Evolutionary conservation across 1,139 yeast species (phyloP), one percentile per base, ranked within the genome.

Genomic region (Zygosaccharomyces pseudobailii): DNA sequence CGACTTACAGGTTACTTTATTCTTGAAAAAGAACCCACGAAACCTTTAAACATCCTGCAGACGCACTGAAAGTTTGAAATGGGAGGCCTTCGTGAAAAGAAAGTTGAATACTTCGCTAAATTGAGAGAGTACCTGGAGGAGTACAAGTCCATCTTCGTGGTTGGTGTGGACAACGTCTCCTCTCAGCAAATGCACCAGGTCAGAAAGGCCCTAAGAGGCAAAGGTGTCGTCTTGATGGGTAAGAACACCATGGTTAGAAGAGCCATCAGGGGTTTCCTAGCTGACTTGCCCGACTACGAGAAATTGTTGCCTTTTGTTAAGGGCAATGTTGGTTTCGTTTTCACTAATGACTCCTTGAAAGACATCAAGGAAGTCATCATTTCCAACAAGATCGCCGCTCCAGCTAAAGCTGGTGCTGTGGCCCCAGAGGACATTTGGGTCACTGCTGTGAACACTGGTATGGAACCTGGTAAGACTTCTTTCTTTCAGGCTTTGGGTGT

Each of bases 401-500:
- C 99, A 76, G 99, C 99, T 69, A 90, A 90, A 80, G 95, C 98
- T 63, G 98, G 98, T 89, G 98, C 97, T 71, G 72, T 89, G 72
- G 97, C 99, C 69, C 98, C 97, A 75, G 84, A 75, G 73, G 97
- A 90, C 71, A 97, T 92, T 70, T 87, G 83, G 84, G 86, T 92
- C 67, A 95, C 95, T 74, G 97, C 97, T 67, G 95, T 96, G 78
- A 94, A 92, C 96, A 92, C 99, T 67, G 97, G 98, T 86, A 90
- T 94, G 96, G 98, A 92, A 80, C 99, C 99, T 76, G 97, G 97
- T 84, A 92, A 92, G 89, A 92, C 99, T 71, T 92, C 98, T 73
- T 92, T 92, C 95, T 92, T 92, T 97, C 99, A 92, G 84, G 98
- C 99, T 73, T 85, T 92, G 71, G 97, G 97, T 87, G 97, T 92